phyloP scores from a whole-genome alignment of 208 protist species.

The Leishmania turanica region DNA sequence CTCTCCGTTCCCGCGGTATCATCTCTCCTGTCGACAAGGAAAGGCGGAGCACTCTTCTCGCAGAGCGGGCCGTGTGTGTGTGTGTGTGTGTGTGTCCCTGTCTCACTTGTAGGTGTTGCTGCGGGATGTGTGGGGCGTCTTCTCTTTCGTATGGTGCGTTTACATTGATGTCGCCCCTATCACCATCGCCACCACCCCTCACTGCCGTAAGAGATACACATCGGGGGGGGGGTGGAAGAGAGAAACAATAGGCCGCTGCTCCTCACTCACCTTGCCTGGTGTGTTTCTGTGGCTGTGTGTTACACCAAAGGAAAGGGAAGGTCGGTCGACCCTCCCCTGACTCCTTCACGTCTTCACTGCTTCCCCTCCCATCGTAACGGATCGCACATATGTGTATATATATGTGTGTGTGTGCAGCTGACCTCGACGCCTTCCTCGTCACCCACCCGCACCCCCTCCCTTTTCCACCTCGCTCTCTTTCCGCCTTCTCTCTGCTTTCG shows the following conservation, averaged over 20 bases:
- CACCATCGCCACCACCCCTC: background rate
- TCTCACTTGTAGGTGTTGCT: background rate
- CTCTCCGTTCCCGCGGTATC: background rate
- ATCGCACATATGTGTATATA: too few relatives aligned
- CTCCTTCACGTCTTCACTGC: background rate
- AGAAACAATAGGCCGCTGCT: background rate
- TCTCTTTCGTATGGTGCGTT: background rate
- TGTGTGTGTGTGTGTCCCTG: background rate
- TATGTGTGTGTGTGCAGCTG: background rate
- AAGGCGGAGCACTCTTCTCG: background rate
- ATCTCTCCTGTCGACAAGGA: background rate
- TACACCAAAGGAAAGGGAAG: background rate
- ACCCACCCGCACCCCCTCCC: background rate
- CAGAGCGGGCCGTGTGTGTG: background rate
- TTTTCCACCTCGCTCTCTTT: background rate
- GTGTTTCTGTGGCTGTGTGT: background rate
- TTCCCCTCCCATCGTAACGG: background rate
- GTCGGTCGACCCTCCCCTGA: background rate
- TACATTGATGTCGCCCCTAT: background rate
- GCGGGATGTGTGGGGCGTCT: background rate
- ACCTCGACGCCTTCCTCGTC: background rate
- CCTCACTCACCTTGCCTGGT: background rate
- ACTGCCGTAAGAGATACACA: background rate
- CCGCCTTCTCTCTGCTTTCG: background rate
- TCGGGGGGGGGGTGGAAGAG: too few relatives aligned